Base-by-base conservation (phyloP, 2,329 filamentous ascomycete genomes). In the Arthrobotrys sinensis region DNA sequence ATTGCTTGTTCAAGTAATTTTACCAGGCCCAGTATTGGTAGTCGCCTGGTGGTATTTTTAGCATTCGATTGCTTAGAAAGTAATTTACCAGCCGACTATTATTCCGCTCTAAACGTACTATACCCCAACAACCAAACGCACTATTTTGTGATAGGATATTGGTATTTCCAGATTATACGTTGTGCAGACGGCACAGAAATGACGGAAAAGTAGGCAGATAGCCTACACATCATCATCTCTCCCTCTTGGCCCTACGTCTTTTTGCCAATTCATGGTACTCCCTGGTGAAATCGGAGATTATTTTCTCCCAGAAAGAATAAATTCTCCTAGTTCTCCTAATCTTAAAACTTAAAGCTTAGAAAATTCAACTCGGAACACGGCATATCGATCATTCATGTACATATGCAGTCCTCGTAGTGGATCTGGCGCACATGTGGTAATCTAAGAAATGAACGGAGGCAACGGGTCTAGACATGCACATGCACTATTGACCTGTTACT, bases 201-300 rank as follows among this genome's bases (percentile, higher is more conserved):
- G 55, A 60, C 36, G 55, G 36, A n/a, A 43, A 48, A 60, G 32
- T 60, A 60, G 55, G 55, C 55, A 60, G 36, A 60, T 43, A 60
- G n/a, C 11, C 11, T 60, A 36, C 36, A 43, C 55, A 43, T 43
- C 16, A 12, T 14, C 36, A 60, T 43, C 24, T 16, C 19, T 43
- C 36, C 12, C 24, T 11, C 8, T 40, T n/a, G n/a, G n/a, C n/a
- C 36, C 43, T 60, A 28, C 24, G 36, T 36, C 55, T 8, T 16
- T 14, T 19, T 60, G n/a, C 34, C 21, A 57, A 24, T 28, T 60
- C n/a, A 43, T 16, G 10, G 36, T 28, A 43, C 36, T 10, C 21
- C 55, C 55, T 60, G 4, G 14, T 7, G 55, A 40, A 16, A 60
- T 60, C 55, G 55, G 55, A 60, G 36, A 43, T 43, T 60, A 24